phyloP scores from a whole-genome alignment of 2,329 filamentous ascomycete species.

The Thyridium curvatum region DNA sequence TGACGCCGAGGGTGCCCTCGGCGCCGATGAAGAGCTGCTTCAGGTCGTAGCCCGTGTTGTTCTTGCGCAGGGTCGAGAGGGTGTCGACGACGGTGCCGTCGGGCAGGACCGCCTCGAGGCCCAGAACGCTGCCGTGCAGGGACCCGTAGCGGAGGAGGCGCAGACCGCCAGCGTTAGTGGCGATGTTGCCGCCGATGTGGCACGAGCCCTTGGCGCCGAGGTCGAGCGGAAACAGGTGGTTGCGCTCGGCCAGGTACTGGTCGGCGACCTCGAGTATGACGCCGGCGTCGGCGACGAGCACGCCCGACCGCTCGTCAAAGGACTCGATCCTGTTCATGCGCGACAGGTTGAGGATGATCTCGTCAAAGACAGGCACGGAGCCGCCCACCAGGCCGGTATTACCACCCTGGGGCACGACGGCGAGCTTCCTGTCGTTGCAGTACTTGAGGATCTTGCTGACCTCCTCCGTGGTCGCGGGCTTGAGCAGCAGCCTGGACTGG shows the following conservation, averaged over 20 bases:
- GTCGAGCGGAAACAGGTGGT: slow-evolving; percentile 90
- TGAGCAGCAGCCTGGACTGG: slow-evolving; percentile 79
- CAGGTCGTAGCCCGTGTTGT: slow-evolving; percentile 97
- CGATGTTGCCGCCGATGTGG: slow-evolving; percentile 91
- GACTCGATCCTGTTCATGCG: slow-evolving; percentile 88
- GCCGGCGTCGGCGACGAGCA: slow-evolving; percentile 84
- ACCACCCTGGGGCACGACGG: slow-evolving; percentile 93
- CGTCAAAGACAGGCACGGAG: slow-evolving; percentile 94
- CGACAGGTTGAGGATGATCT: slow-evolving; percentile 87
- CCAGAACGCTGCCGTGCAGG: slow-evolving; percentile 86
- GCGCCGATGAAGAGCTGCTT: slow-evolving; percentile 96
- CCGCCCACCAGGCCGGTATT: slow-evolving; percentile 96
- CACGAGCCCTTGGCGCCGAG: slow-evolving; percentile 97
- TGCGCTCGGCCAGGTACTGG: slow-evolving; percentile 73
- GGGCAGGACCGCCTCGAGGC: slow-evolving; percentile 86
- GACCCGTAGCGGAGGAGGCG: slow-evolving; percentile 88
- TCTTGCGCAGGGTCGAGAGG: slow-evolving; percentile 83
- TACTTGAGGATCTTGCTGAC: slow-evolving; percentile 88
- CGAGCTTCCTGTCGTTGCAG: slow-evolving; percentile 88
- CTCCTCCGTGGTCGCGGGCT: slow-evolving; percentile 77
- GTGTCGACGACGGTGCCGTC: slow-evolving; percentile 91
- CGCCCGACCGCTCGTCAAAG: slow-evolving; percentile 89
- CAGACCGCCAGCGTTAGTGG: slow-evolving; percentile 91
- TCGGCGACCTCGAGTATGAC: slow-evolving; percentile 87
- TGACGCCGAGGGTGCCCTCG: slow-evolving; percentile 90